Evolutionary conservation across 1,284 basidiomycete genomes (phyloP).

Genomic region (Mycosarcoma mackinlayi): DNA sequence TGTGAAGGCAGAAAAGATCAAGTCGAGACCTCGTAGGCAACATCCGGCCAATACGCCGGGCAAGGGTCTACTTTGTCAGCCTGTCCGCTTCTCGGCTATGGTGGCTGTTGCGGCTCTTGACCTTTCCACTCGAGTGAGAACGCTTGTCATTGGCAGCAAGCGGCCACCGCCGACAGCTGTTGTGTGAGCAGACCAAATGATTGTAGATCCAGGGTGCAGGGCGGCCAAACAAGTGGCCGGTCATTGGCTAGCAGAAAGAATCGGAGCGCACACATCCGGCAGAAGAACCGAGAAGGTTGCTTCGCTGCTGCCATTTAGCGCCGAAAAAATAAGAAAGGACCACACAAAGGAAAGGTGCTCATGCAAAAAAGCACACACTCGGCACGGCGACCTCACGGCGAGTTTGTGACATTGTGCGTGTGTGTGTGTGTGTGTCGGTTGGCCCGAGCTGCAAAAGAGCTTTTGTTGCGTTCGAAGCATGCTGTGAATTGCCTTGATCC

Average conservation of each 20-base stretch:
- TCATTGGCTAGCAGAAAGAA: conserved; percentile 6
- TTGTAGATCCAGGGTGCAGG: conserved; percentile 6
- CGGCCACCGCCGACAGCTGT: neutral
- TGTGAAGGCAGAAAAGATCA: too few relatives aligned
- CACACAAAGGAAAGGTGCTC: too few relatives aligned
- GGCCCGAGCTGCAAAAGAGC: neutral
- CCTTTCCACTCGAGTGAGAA: too few relatives aligned
- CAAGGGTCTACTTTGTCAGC: neutral
- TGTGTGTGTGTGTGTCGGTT: neutral
- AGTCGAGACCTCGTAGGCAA: neutral
- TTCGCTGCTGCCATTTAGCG: neutral
- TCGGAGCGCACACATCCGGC: conserved; percentile 36
- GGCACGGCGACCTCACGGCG: too few relatives aligned
- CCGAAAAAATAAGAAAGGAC: conserved; percentile 8
- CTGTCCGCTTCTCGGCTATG: conserved; percentile 3
- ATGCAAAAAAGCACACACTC: too few relatives aligned
- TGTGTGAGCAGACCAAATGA: too few relatives aligned
- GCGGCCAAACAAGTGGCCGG: neutral
- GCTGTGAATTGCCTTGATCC: too few relatives aligned
- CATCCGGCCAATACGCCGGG: neutral
- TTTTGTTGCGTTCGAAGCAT: conserved; percentile 2
- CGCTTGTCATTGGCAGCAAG: conserved; percentile 1
- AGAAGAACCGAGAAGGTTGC: conserved; percentile 29
- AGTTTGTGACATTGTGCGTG: neutral
- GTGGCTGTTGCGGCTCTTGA: neutral